These are phyloP conservation scores for Athelia psychrophila DNA, from an alignment of 1,284 basidiomycete species.

Conservation along the genomic window DNA sequence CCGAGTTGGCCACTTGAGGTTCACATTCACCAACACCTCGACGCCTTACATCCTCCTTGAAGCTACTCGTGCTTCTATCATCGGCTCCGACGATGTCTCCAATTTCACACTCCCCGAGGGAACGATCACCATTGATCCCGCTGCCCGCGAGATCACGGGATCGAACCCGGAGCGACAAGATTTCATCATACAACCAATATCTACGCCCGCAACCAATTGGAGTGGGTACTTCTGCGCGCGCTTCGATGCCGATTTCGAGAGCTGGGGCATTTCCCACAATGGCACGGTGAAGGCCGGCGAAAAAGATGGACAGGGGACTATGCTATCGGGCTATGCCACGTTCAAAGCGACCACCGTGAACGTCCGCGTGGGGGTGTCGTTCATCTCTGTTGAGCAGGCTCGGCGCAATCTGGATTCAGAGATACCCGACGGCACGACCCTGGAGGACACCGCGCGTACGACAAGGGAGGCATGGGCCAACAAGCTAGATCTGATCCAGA, in stretches of 20 bases:
- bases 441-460: conserved; percentile 59
- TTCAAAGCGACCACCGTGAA: conserved; percentile 50
- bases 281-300: conserved; percentile 33
- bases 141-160: conserved; percentile 59
- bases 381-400: conserved; percentile 78
- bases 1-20: conserved; percentile 74
- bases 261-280: conserved; percentile 50
- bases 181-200: conserved; percentile 59
- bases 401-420: conserved; percentile 58
- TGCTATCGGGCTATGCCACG: conserved; percentile 58
- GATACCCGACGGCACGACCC: conserved; percentile 54
- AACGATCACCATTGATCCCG: conserved; percentile 45
- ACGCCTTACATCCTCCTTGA: conserved; percentile 69
- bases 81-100: conserved; percentile 55
- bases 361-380: conserved; percentile 73
- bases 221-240: conserved; percentile 78
- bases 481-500: conserved; percentile 61
- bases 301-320: conserved; percentile 32
- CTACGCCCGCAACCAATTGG: conserved; percentile 47
- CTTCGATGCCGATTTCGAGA: conserved; percentile 51
- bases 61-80: conserved; percentile 60
- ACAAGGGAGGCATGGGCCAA: conserved; percentile 71
- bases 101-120: conserved; percentile 67
- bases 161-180: conserved; percentile 76
- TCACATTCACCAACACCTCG: conserved; percentile 53